These are phyloP conservation scores for Botrytis galanthina DNA, from an alignment of 2,329 filamentous ascomycete species.

Conservation along the genomic window DNA sequence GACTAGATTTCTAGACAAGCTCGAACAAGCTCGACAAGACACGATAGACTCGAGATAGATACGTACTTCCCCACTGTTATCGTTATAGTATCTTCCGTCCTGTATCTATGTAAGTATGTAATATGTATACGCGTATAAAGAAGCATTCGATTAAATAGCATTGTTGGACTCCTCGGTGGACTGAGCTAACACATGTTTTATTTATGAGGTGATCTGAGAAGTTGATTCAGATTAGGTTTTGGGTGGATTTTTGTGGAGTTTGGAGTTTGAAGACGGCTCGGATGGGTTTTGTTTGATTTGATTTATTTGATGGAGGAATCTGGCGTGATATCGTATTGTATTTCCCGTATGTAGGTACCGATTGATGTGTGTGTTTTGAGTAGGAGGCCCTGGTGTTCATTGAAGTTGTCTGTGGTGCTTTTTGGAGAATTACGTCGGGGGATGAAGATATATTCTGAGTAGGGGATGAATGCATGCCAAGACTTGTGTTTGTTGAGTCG, in stretches of 20 bases:
- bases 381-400: not conserved
- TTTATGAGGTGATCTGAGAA: conserved; percentile 8
- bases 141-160: not conserved
- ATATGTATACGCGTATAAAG: not conserved
- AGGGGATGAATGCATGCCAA: not conserved
- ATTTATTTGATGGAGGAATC: not conserved
- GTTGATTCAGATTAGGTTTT: conserved; percentile 11
- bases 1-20: not conserved
- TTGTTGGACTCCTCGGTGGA: not conserved
- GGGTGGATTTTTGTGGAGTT: not conserved
- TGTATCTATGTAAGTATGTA: not conserved
- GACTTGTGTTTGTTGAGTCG: not conserved
- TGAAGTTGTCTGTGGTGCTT: not conserved
- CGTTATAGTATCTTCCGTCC: not conserved
- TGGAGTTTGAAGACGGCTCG: not conserved
- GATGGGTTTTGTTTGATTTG: not conserved
- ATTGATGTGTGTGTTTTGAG: not conserved
- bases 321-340: not conserved
- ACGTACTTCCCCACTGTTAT: not conserved
- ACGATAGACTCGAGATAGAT: not conserved
- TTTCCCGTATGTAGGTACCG: not conserved
- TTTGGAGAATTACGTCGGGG: not conserved
- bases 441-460: not conserved
- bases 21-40: too few relatives aligned
- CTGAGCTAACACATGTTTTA: not conserved